Percentiles rank a stretch among this genome's conserved stretches.
phyloP scores from a whole-genome alignment of 2,329 filamentous ascomycete genomes.

The Epichloe bromicola region DNA sequence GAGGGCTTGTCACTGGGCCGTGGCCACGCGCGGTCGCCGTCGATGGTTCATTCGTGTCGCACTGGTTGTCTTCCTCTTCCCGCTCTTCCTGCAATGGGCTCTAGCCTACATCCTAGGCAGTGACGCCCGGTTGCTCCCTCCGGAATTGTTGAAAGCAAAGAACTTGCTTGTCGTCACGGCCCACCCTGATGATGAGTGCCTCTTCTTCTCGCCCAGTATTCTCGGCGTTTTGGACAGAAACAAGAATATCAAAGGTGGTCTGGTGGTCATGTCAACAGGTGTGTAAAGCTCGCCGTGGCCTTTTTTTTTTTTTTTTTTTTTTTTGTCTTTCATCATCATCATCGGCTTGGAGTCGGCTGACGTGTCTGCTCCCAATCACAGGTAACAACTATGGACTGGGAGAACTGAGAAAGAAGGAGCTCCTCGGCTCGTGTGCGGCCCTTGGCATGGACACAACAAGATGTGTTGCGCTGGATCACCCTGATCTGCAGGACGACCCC shows the following conservation, averaged over 20 bases:
- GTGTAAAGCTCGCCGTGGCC: not conserved
- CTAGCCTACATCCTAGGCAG: constrained; percentile 23
- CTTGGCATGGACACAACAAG: constrained; percentile 16
- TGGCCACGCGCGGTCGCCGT: constrained; percentile 10
- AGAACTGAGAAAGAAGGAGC: constrained; percentile 15
- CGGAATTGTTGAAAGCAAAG: constrained; percentile 19
- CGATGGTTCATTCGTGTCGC: constrained; percentile 9
- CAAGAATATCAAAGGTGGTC: constrained; percentile 11
- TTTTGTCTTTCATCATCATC: not conserved
- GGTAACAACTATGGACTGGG: constrained; percentile 21
- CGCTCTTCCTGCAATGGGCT: constrained; percentile 21
- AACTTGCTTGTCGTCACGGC: constrained; percentile 26
- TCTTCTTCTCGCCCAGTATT: constrained; percentile 20
- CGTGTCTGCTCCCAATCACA: not conserved
- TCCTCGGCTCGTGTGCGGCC: constrained; percentile 17
- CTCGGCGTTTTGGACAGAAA: constrained; percentile 19
- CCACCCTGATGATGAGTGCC: constrained; percentile 27
- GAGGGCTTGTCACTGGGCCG: constrained; percentile 8
- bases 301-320: too few relatives aligned
- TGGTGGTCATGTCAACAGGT: constrained; percentile 21
- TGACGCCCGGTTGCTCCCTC: constrained; percentile 23
- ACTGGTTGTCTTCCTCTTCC: constrained; percentile 9
- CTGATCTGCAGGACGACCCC: constrained; percentile 25
- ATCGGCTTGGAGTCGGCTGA: not conserved
- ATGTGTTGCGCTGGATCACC: constrained; percentile 20